Evolutionary conservation across 129 eudicot genomes (phyloP).

Genomic region (Sambucus nigra): DNA sequence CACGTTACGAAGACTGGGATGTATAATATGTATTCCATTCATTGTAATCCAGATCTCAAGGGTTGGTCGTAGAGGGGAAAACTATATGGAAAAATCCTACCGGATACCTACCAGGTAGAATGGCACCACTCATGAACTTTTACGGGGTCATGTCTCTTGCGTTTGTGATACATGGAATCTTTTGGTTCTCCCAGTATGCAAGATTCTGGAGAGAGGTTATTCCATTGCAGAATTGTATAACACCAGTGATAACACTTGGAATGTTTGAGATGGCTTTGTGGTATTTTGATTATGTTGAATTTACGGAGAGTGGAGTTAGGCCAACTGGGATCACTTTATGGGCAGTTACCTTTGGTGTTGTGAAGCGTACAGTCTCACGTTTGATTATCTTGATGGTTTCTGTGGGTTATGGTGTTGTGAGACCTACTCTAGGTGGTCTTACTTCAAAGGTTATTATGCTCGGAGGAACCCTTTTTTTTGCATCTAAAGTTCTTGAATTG

Average conservation of each 20-base stretch:
- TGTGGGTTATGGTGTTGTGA: conserved; percentile 26
- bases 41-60: conserved; percentile 17
- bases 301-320: conserved; percentile 14
- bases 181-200: conserved; percentile 12
- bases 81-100: conserved; percentile 21
- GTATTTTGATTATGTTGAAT: conserved; percentile 21
- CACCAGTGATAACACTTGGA: conserved; percentile 18
- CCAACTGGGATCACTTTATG: conserved; percentile 20
- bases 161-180: conserved; percentile 11
- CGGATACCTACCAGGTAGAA: conserved; percentile 22
- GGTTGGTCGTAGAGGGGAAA: conserved; percentile 17
- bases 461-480: conserved; percentile 12
- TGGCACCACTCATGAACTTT: conserved; percentile 19
- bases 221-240: conserved; percentile 19
- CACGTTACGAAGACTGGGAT: conserved; percentile 18
- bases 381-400: conserved; percentile 20
- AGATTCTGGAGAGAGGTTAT: conserved; percentile 17
- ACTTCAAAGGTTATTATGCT: conserved; percentile 16
- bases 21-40: conserved; percentile 20
- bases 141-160: conserved; percentile 20
- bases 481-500: conserved; percentile 18
- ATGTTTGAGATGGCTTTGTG: conserved; percentile 23
- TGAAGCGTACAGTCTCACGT: conserved; percentile 19
- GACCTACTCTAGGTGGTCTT: conserved; percentile 17
- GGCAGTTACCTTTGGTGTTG: conserved; percentile 22